Evolutionary conservation across 192 early-diverging fungal species (phyloP).

Genomic region (Umbelopsis sp.): DNA sequence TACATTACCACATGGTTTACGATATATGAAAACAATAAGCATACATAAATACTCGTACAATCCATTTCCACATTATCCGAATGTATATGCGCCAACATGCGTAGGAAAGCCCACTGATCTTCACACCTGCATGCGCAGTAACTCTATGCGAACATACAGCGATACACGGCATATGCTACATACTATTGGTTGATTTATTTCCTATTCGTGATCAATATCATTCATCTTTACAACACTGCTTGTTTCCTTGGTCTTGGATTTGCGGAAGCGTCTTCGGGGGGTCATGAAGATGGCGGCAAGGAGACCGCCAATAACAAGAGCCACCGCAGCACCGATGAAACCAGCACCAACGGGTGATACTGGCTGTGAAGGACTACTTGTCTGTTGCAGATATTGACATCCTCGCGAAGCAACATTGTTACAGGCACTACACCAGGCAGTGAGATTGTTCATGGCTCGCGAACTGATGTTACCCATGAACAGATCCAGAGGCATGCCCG

Average conservation of each 20-base stretch:
- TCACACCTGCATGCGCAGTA: too few species aligned
- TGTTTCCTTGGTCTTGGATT: not conserved
- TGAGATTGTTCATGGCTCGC: constrained; percentile 8
- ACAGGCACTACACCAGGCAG: constrained; percentile 3
- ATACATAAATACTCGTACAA: too few species aligned
- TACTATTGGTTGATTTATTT: not conserved
- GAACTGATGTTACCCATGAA: constrained; percentile 18
- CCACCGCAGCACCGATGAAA: constrained; percentile 19
- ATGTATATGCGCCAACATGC: too few species aligned
- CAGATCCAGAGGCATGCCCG: not conserved
- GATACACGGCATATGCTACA: too few species aligned
- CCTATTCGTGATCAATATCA: not conserved
- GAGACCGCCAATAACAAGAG: not conserved
- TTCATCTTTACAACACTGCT: constrained; percentile 18
- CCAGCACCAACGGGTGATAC: constrained; percentile 21
- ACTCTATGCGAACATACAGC: too few species aligned
- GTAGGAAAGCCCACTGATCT: too few species aligned
- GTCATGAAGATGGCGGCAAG: not conserved
- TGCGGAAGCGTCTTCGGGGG: not conserved
- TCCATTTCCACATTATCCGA: too few species aligned
- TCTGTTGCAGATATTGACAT: not conserved
- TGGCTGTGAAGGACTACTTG: not conserved
- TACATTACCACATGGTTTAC: too few species aligned
- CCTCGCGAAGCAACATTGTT: constrained; percentile 4
- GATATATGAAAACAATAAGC: too few species aligned